Evolutionary conservation across 805 yeast genomes (phyloP).

Genomic region (Candida corydali): DNA sequence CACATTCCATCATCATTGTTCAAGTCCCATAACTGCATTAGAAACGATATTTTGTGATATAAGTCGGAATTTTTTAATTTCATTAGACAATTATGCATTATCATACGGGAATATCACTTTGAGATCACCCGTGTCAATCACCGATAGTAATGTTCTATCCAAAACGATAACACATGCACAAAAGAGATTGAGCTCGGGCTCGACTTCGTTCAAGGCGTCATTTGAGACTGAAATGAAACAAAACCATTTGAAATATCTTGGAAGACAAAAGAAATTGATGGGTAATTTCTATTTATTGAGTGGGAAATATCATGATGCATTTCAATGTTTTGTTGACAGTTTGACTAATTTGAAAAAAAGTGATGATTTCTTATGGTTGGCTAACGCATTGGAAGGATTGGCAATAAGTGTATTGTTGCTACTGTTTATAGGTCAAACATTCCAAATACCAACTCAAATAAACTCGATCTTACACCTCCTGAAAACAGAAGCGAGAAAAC

Average conservation of each 20-base stretch:
- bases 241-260: conserved; percentile 47
- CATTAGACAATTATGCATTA: conserved; percentile 64
- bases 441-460: conserved; percentile 42
- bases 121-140: conserved; percentile 72
- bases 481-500: conserved; percentile 3
- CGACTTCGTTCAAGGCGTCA: conserved; percentile 32
- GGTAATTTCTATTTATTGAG: conserved; percentile 78
- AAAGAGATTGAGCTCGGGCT: conserved; percentile 39
- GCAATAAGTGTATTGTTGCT: conserved; percentile 63
- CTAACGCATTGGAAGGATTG: conserved; percentile 78
- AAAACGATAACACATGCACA: conserved; percentile 39
- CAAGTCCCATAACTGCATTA: conserved; percentile 21
- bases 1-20: conserved; percentile 25
- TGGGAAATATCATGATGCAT: conserved; percentile 71
- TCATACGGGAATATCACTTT: conserved; percentile 76
- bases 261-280: conserved; percentile 70
- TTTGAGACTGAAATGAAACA: conserved; percentile 21
- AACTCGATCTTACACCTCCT: conserved; percentile 25
- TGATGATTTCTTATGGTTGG: conserved; percentile 84
- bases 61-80: conserved; percentile 56
- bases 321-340: conserved; percentile 73
- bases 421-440: conserved; percentile 50
- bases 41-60: conserved; percentile 76
- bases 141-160: conserved; percentile 43
- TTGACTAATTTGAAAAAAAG: conserved; percentile 51